These are phyloP conservation scores for Aspergillus bombycis DNA, from an alignment of 2,329 filamentous ascomycete genomes.

Conservation along the genomic window DNA sequence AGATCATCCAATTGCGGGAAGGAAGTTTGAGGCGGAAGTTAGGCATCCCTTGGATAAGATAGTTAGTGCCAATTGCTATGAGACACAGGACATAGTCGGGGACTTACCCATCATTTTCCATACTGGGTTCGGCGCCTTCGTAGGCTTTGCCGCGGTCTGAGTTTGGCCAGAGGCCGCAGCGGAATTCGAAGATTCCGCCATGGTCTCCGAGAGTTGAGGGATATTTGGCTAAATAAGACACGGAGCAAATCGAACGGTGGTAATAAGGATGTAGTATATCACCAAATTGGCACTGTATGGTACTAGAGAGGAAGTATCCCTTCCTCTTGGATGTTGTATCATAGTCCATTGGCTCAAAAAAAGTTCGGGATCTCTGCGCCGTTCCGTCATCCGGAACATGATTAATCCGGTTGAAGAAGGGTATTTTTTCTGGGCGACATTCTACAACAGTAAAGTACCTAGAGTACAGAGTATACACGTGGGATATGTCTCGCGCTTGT, in stretches of 20 bases:
- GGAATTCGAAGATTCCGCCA: slow-evolving; percentile 43
- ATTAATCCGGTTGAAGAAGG: slow-evolving; percentile 1
- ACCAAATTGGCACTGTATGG: background rate
- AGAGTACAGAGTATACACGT: background rate
- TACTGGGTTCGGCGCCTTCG: slow-evolving; percentile 66
- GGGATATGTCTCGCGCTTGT: background rate
- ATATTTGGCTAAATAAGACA: background rate
- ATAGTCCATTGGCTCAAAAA: slow-evolving; percentile 7
- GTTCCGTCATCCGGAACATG: slow-evolving; percentile 4
- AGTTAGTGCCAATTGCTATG: slow-evolving; percentile 2
- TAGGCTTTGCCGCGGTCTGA: slow-evolving; percentile 43
- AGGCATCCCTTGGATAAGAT: slow-evolving; percentile 67
- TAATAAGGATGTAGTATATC: background rate
- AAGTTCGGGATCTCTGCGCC: slow-evolving; percentile 5
- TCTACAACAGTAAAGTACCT: background rate
- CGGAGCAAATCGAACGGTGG: background rate
- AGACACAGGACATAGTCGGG: background rate
- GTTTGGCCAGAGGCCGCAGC: slow-evolving; percentile 40
- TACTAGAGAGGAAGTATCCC: background rate
- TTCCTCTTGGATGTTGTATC: background rate
- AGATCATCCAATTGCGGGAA: slow-evolving; percentile 97
- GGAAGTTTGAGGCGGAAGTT: slow-evolving; percentile 82
- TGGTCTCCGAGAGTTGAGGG: slow-evolving; percentile 20
- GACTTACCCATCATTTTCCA: slow-evolving; percentile 68
- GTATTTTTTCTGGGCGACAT: background rate